Evolutionary conservation across 106 monocot genomes (phyloP), one percentile per base, ranked within the genome.

Genomic region (Dioscorea zingiberensis): DNA sequence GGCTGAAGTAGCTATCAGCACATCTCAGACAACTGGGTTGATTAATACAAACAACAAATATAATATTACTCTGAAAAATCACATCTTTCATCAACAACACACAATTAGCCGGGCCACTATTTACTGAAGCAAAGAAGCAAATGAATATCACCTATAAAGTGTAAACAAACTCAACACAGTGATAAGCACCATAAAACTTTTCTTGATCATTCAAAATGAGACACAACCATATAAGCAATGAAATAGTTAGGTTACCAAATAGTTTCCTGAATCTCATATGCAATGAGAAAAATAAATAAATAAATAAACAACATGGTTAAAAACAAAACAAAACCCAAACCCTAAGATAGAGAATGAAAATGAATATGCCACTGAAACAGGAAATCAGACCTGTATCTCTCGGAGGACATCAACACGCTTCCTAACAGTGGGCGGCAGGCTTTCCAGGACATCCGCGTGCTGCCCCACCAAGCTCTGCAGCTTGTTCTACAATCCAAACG

Each of bases 401-500:
- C 62, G 72, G 25, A 84, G 66, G 44, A 65, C 18, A 65, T 84
- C 84, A 27, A 84, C 84, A 2, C 84, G 84, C 69, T 73, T 76
- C 76, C 66, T 63, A 27, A 84, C 80, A 18, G 63, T 80, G 16
- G 76, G 72, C 22, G 68, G 28, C 14, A 84, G 54, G 0, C 46
- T 67, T 58, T 82, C 86, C 44, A 87, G 59, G 27, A 76, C 64
- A 28, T 38, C 38, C 1, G 68, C 49, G 55, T 70, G 48, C 27
- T 74, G 81, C 12, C 70, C 69, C 63, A 87, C 59, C 29, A 68
- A 71, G 70, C 75, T 71, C 23, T 82, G 69, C 65, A 82, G 79
- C 51, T 63, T 65, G 79, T 79, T 47, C 67, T 64, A 27, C 16
- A n/a, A 49, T 47, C 17, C 63, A 68, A 76, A 21, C 38, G 22